Evolutionary conservation across 2,329 filamentous ascomycete species (phyloP).

Genomic region (Xylariaceae sp.): DNA sequence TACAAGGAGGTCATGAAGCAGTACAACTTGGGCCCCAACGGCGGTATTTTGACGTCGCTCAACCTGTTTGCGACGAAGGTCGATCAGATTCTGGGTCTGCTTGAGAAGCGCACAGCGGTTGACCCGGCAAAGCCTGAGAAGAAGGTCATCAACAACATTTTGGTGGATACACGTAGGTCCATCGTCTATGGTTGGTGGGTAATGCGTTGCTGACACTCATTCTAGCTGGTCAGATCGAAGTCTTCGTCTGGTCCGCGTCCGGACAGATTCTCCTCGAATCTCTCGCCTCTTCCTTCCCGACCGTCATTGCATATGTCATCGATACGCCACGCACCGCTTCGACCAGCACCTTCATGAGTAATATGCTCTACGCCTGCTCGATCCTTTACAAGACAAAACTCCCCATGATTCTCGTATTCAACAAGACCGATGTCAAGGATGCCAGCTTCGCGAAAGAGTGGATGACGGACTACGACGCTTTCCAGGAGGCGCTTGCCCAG

Average conservation of each 20-base stretch:
- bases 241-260: constrained; percentile 96
- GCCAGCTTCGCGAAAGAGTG: constrained; percentile 91
- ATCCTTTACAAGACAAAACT: constrained; percentile 98
- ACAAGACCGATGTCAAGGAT: constrained; percentile 95
- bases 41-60: constrained; percentile 88
- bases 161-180: constrained; percentile 72
- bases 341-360: constrained; percentile 98
- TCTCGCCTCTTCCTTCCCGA: constrained; percentile 89
- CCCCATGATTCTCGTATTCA: constrained; percentile 98
- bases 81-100: constrained; percentile 81
- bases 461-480: constrained; percentile 99
- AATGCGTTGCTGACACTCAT: constrained; percentile 3
- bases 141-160: constrained; percentile 70
- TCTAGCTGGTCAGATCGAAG: constrained; percentile 83
- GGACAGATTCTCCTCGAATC: constrained; percentile 92
- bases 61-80: constrained; percentile 98
- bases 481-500: constrained; percentile 75
- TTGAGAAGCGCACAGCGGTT: constrained; percentile 79
- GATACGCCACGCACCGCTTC: constrained; percentile 91
- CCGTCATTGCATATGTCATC: constrained; percentile 94
- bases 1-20: constrained; percentile 99
- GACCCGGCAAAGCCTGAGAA: constrained; percentile 54
- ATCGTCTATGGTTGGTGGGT: not conserved
- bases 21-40: constrained; percentile 95
- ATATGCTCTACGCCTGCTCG: constrained; percentile 98